Conservation (phyloP, 2,329 filamentous ascomycete genomes). For the Calonectria multiphialidica region DNA sequence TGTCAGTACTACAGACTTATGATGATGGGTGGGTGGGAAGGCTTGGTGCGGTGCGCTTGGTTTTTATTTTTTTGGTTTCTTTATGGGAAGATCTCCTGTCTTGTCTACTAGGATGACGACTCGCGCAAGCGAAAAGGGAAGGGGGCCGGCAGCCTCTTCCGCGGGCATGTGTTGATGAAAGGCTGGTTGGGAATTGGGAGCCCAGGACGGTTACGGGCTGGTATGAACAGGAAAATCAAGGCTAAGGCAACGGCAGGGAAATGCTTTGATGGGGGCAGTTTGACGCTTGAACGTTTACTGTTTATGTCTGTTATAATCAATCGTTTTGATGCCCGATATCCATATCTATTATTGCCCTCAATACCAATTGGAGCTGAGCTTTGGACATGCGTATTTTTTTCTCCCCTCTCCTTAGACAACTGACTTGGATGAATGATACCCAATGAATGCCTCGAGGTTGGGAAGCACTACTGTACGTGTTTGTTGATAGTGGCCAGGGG, state of each 20-base stretch:
- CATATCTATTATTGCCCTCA: constrained; percentile 15
- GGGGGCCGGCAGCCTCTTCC: neutral
- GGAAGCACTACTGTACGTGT: constrained; percentile 11
- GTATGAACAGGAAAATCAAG: constrained; percentile 13
- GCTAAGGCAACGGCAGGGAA: constrained; percentile 18
- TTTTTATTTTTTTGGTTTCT: constrained; percentile 9
- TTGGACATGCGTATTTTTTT: neutral
- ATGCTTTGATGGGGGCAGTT: constrained; percentile 22
- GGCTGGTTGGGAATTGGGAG: constrained; percentile 14
- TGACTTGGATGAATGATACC: constrained; percentile 19
- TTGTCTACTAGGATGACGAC: constrained; percentile 23
- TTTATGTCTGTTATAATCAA: constrained; percentile 31
- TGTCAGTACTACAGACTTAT: constrained; percentile 18
- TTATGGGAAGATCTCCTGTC: constrained; percentile 20
- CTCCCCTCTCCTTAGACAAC: neutral
- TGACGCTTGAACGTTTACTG: constrained; percentile 23
- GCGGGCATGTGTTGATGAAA: constrained; percentile 19
- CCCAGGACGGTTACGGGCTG: constrained; percentile 12
- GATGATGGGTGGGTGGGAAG: constrained; percentile 5
- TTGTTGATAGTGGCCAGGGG: constrained; percentile 12
- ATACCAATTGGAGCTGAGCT: constrained; percentile 16
- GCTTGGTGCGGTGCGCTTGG: constrained; percentile 11
- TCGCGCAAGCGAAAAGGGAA: constrained; percentile 30
- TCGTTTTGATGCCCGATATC: constrained; percentile 26
- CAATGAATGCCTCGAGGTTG: constrained; percentile 25